Conservation (phyloP, 139 green algal genomes). For the Chlamydomonas incerta region DNA sequence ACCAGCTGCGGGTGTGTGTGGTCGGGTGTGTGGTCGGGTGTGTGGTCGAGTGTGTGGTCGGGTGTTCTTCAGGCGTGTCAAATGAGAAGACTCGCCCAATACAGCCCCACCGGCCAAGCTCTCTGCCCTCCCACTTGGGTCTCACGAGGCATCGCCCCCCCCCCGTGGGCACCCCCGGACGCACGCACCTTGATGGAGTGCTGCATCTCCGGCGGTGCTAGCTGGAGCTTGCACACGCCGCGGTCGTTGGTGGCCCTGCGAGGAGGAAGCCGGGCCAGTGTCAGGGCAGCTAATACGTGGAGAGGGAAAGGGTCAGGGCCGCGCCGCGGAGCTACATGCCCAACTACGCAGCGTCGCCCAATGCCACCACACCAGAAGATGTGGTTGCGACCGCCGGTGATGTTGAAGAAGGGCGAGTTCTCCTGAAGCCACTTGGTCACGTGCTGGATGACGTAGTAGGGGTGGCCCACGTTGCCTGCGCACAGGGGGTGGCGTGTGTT, state of each 20-base stretch:
- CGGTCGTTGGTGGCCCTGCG: slow-evolving; percentile 22
- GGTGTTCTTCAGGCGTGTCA: neutral
- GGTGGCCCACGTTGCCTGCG: slow-evolving; percentile 25
- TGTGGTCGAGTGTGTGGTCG: neutral
- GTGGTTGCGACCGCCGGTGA: slow-evolving; percentile 27
- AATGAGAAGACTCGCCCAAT: no score
- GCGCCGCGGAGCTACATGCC: no score
- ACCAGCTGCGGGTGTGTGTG: neutral
- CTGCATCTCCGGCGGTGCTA: neutral
- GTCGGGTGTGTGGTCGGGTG: neutral
- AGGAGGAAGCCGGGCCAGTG: no score
- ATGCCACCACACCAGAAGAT: slow-evolving; percentile 28
- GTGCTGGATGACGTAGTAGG: slow-evolving; percentile 4
- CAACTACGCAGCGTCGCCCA: no score
- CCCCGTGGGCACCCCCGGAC: neutral
- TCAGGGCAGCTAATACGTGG: no score
- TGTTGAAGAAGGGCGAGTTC: slow-evolving; percentile 1
- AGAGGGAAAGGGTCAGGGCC: no score
- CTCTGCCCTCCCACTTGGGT: neutral
- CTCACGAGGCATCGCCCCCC: neutral
- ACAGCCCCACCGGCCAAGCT: no score
- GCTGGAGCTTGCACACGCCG: slow-evolving; percentile 15
- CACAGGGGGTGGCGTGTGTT: no score
- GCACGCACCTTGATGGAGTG: slow-evolving; percentile 3
- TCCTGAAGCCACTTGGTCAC: slow-evolving; percentile 18